Base-by-base conservation (phyloP, 768 basidiomycete genomes). In the Rhizopogon roseolus region DNA sequence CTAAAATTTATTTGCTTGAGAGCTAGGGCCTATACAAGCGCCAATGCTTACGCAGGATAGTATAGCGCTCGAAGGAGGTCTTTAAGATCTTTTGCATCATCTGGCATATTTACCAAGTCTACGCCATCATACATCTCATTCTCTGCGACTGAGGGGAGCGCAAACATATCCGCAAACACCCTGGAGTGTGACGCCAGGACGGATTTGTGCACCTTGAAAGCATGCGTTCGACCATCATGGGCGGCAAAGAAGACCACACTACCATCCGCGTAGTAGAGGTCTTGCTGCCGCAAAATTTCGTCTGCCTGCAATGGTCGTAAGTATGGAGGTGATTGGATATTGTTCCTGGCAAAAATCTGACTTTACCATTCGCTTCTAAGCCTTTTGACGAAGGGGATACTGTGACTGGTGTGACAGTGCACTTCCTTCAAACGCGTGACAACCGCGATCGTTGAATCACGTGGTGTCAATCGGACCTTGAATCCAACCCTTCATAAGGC, bases 401-500 rank as follows among this genome's bases (percentile, higher is more conserved):
- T 22, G 22, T 22, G 22, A 22, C 22, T 19, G 11, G 44, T 50
- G 57, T 59, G 55, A 59, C 48, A 28, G 49, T 38, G 19, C 2
- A 65, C n/a, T 68, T 60, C 66, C 64, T 0, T 25, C 34, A 36
- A 29, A 60, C 67, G 67, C 67, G 67, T 68, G 68, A 68, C 69
- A 5, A 32, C 41, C 67, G 67, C 67, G 67, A 60, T 68, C 67
- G 67, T 68, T 68, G 60, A 68, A 57, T 65, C 67, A 68, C 60
- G 67, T 68, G 67, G 42, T 57, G 37, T 55, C 54, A 62, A 8
- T 57, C 67, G 67, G 67, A 68, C 68, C 59, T 68, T 68, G 68
- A 68, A 68, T 64, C 66, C 49, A 53, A 45, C 66, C 67, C 64
- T 65, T 68, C 68, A 70, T 68, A 68, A 68, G 56, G 68, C 67